Evolutionary conservation across 257 asterid genomes (phyloP).

Genomic region (Craterostigma plantagineum): DNA sequence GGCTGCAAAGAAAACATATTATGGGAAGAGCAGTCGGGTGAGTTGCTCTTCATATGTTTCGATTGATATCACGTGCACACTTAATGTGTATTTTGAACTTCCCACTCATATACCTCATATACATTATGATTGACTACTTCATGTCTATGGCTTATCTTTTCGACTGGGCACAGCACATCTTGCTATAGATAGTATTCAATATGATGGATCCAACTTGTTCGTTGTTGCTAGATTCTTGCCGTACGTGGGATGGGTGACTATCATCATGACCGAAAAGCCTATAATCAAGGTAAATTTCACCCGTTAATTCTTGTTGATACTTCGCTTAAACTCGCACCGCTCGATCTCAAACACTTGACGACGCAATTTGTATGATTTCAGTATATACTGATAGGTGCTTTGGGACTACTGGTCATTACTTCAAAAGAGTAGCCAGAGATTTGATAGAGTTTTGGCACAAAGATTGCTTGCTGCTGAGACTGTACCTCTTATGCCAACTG

Average conservation of each 20-base stretch:
- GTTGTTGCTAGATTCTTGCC: slow-evolving; percentile 67
- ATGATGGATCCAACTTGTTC: slow-evolving; percentile 1
- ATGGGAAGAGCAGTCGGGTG: slow-evolving; percentile 99
- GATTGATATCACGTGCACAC: too few relatives aligned
- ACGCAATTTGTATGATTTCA: slow-evolving; percentile 12
- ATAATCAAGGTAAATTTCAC: slow-evolving; percentile 51
- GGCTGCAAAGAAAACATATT: slow-evolving; percentile 86
- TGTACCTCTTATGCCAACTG: too few relatives aligned
- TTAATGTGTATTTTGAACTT: too few relatives aligned
- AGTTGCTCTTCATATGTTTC: too few relatives aligned
- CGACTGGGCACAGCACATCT: too few relatives aligned
- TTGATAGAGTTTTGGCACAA: too few relatives aligned
- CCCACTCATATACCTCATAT: too few relatives aligned
- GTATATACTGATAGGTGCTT: slow-evolving; percentile 46
- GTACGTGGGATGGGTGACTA: slow-evolving; percentile 97
- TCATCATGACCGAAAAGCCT: slow-evolving; percentile 97
- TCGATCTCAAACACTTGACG: background rate
- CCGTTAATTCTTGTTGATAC: background rate
- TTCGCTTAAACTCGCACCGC: background rate
- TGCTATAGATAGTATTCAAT: background rate
- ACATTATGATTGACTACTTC: too few relatives aligned
- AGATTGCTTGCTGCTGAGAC: too few relatives aligned
- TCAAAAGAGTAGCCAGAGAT: slow-evolving; percentile 24
- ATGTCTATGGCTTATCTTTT: too few relatives aligned
- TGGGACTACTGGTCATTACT: slow-evolving; percentile 46